Evolutionary conservation across 345 rosid species (phyloP).

Genomic region (Pelargonium nanum): DNA sequence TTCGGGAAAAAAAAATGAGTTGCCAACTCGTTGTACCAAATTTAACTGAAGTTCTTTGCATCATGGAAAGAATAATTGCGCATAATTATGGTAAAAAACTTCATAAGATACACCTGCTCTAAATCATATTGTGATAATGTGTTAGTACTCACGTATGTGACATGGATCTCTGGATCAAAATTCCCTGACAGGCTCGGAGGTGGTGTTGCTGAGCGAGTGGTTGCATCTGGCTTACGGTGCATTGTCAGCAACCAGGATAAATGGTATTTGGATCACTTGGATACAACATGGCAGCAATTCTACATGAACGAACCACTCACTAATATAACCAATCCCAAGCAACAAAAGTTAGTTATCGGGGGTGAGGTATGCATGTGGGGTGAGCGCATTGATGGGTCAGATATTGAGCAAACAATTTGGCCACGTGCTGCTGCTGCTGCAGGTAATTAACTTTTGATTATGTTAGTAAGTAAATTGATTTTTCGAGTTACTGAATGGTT

Average conservation of each 20-base stretch:
- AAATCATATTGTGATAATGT: not conserved
- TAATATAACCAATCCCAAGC: conserved; percentile 27
- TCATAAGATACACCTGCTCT: too few relatives aligned
- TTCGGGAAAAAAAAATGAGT: too few relatives aligned
- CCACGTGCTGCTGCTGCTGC: conserved; percentile 84
- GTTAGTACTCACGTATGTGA: not conserved
- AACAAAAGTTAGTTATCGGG: conserved; percentile 51
- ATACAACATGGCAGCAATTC: conserved; percentile 43
- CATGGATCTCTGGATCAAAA: not conserved
- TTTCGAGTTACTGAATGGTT: not conserved
- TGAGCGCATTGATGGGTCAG: conserved; percentile 46
- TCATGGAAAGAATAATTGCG: too few relatives aligned
- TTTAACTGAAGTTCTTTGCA: too few relatives aligned
- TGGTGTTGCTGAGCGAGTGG: conserved; percentile 51
- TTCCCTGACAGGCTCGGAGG: conserved; percentile 45
- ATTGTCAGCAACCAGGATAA: conserved; percentile 70
- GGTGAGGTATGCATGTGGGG: conserved; percentile 90
- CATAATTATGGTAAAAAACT: too few relatives aligned
- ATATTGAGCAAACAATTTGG: conserved; percentile 73
- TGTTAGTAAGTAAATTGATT: not conserved
- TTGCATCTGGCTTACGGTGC: conserved; percentile 52
- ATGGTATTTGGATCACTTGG: conserved; percentile 67
- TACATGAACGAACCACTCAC: conserved; percentile 51
- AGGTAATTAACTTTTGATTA: conserved; percentile 22
- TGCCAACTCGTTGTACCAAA: too few relatives aligned